phyloP scores from a whole-genome alignment of 371 early-diverging fungal genomes.

The Mucor circinelloides region DNA sequence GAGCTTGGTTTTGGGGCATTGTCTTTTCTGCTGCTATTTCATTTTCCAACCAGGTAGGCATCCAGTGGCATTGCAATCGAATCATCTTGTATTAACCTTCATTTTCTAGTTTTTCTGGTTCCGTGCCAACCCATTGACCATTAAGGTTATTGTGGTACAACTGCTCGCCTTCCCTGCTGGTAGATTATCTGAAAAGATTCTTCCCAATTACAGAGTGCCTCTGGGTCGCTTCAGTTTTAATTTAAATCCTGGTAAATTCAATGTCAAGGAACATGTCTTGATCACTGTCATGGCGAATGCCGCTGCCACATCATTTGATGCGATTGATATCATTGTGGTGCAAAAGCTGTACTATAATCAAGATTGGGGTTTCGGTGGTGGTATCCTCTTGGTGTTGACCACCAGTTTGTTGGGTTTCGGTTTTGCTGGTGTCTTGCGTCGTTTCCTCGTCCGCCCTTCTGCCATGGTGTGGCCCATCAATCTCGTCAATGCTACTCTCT shows the following conservation, averaged over 20 bases:
- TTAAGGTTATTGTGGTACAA: slow-evolving; percentile 67
- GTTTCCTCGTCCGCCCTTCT: slow-evolving; percentile 76
- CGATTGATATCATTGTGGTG: slow-evolving; percentile 76
- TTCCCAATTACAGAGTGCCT: slow-evolving; percentile 45
- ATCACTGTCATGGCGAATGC: slow-evolving; percentile 63
- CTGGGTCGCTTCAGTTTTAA: slow-evolving; percentile 31
- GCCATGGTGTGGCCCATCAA: slow-evolving; percentile 87
- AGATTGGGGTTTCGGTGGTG: slow-evolving; percentile 66
- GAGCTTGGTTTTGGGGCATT: slow-evolving; percentile 75
- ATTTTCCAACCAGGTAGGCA: slow-evolving; percentile 65
- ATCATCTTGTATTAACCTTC: neutral
- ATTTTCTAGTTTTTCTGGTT: slow-evolving; percentile 65
- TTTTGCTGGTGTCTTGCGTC: slow-evolving; percentile 78
- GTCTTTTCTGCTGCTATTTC: slow-evolving; percentile 65
- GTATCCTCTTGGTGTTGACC: slow-evolving; percentile 64
- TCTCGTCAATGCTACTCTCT: slow-evolving; percentile 74
- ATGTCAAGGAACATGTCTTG: slow-evolving; percentile 76
- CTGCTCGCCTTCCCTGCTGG: slow-evolving; percentile 73
- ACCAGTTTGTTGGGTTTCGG: slow-evolving; percentile 82
- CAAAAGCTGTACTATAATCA: slow-evolving; percentile 68
- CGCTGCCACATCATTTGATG: slow-evolving; percentile 65
- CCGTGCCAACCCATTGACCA: slow-evolving; percentile 67
- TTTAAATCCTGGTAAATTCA: slow-evolving; percentile 80
- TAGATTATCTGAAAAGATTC: slow-evolving; percentile 53
- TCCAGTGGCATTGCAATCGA: neutral